These are phyloP conservation scores for Spiraea crenata DNA, from an alignment of 331 rosid genomes.

Conservation along the genomic window DNA sequence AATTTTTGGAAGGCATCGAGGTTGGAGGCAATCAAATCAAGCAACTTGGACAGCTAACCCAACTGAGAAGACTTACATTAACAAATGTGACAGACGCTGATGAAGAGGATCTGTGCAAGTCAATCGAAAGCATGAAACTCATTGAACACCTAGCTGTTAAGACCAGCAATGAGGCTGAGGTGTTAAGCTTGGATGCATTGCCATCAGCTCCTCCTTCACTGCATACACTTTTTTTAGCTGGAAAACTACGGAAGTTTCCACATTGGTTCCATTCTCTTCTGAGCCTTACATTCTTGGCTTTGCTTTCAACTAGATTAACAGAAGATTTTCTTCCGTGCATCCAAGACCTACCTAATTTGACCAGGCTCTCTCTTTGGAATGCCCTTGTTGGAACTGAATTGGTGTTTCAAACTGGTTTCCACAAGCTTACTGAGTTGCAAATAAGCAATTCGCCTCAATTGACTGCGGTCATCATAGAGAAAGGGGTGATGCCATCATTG, in stretches of 20 bases:
- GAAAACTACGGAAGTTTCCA: conserved; percentile 11
- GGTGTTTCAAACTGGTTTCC: conserved; percentile 4
- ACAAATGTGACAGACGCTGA: not conserved
- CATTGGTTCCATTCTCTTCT: conserved; percentile 12
- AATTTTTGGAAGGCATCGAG: not conserved
- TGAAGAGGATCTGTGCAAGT: not conserved
- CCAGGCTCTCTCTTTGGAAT: not conserved
- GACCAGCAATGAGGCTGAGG: conserved; percentile 4
- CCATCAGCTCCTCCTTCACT: conserved; percentile 2
- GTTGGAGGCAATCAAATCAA: not conserved
- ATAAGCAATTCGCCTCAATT: not conserved
- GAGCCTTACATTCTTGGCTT: not conserved
- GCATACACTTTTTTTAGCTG: conserved; percentile 1
- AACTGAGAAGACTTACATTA: not conserved
- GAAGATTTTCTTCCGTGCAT: conserved; percentile 3
- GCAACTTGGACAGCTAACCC: conserved; percentile 5
- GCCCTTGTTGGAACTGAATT: not conserved
- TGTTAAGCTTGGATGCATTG: conserved; percentile 13
- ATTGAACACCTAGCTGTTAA: not conserved
- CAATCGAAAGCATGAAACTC: not conserved
- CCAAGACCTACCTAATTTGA: conserved; percentile 10
- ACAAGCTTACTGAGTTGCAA: conserved; percentile 1
- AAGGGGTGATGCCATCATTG: conserved; percentile 9
- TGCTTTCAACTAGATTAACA: conserved; percentile 15
- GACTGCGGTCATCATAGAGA: conserved; percentile 1